Evolutionary conservation across 2,329 filamentous ascomycete genomes (phyloP).

Genomic region (Didymella exigua): DNA sequence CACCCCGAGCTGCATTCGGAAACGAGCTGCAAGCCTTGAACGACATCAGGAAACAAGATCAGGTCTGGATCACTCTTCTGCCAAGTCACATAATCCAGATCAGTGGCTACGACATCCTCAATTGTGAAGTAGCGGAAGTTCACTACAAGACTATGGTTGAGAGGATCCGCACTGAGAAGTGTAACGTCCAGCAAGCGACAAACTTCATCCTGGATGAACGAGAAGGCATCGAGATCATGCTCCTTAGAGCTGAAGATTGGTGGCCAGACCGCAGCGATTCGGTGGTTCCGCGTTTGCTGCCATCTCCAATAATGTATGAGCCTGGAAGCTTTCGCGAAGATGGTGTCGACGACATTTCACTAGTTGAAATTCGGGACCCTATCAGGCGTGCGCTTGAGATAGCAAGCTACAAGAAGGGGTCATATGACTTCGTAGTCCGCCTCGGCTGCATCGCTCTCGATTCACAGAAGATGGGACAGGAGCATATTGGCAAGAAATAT

Average conservation of each 20-base stretch:
- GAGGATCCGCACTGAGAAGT: conserved; percentile 23
- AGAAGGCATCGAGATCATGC: conserved; percentile 30
- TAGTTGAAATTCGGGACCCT: conserved; percentile 23
- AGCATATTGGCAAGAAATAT: conserved; percentile 22
- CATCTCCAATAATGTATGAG: conserved; percentile 25
- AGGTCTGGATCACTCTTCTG: conserved; percentile 36
- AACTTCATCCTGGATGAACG: conserved; percentile 36
- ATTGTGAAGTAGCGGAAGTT: conserved; percentile 28
- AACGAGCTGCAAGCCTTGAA: conserved; percentile 37
- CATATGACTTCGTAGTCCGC: conserved; percentile 37
- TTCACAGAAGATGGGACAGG: conserved; percentile 17
- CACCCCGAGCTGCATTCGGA: conserved; percentile 36
- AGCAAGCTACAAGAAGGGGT: conserved; percentile 30
- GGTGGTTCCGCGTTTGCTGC: conserved; percentile 30
- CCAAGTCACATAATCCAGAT: conserved; percentile 28
- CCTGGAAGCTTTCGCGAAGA: conserved; percentile 31
- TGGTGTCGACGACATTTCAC: conserved; percentile 16
- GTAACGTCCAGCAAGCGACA: conserved; percentile 14
- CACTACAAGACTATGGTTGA: conserved; percentile 31
- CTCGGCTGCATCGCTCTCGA: conserved; percentile 34
- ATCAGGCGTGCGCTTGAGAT: conserved; percentile 28
- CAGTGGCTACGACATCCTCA: conserved; percentile 15
- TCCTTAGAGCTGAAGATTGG: conserved; percentile 29
- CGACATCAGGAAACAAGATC: conserved; percentile 30
- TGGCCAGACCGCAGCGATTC: conserved; percentile 31